Evolutionary conservation across 495 filamentous ascomycete species (phyloP), one percentile per base, ranked within the genome.

Genomic region (Immersiella caudata): DNA sequence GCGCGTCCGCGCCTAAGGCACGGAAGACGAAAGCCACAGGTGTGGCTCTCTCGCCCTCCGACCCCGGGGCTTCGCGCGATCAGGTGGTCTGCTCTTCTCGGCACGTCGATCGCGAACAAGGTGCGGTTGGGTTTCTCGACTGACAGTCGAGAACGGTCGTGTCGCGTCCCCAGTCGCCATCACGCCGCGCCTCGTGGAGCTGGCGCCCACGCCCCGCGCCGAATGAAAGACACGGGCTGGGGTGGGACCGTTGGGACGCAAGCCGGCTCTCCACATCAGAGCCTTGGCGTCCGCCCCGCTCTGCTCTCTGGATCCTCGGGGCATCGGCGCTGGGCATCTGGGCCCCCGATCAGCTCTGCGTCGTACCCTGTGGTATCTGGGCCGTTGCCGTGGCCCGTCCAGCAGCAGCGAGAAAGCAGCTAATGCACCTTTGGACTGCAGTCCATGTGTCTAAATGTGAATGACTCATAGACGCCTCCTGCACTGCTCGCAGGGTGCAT

Each of bases 401-500:
- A 59, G 12, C 54, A 64, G 68, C 70, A 62, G 65, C 64, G 40
- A 12, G 40, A 46, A 18, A 46, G 16, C 5, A 12, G 14, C 40
- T 46, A 46, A 46, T 46, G 40, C 40, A 46, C 40, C 40, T 46
- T 46, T 46, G 2, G 11, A 18, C 40, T 46, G 40, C 40, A 46
- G 40, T 46, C 74, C 73, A 75, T 72, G 69, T 75, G 72, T 75
- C 72, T 70, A 69, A 70, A 70, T 68, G 69, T 73, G 70, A 77
- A 66, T 76, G 68, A 77, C 66, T 74, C 71, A 75, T 73, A 75
- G 66, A 71, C 68, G 75, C 71, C 70, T 68, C 65, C 68, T 72
- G 54, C 67, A 68, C 70, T 68, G 64, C 60, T 70, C 74, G 71
- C 73, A 75, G 36, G 50, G 63, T 58, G 50, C 9, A 61, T 49